Conservation (phyloP, 2,329 filamentous ascomycete species). For the Colletotrichum sp. region DNA sequence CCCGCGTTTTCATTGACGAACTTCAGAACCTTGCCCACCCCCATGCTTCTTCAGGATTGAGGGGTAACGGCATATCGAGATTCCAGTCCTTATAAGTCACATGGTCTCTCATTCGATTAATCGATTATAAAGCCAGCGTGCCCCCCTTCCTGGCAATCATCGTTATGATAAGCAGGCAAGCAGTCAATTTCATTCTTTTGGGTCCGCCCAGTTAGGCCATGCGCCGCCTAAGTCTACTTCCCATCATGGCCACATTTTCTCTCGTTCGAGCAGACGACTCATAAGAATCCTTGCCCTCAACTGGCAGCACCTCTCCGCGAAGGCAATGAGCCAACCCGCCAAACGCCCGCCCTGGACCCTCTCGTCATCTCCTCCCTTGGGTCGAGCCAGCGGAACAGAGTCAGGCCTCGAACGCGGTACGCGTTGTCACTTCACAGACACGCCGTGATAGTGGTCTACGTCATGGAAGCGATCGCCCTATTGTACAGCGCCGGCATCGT, state of each 20-base stretch:
- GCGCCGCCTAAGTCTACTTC: not conserved
- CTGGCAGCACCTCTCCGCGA: not conserved
- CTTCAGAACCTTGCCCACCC: not conserved
- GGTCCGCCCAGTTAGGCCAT: not conserved
- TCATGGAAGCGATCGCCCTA: not conserved
- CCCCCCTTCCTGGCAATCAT: no score
- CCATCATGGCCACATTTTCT: not conserved
- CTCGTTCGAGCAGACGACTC: not conserved
- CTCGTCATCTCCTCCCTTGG: not conserved
- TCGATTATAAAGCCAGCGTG: not conserved
- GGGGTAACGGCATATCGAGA: not conserved
- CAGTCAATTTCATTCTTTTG: not conserved
- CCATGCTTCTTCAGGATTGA: not conserved
- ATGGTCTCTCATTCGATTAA: not conserved
- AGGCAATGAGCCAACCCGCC: not conserved
- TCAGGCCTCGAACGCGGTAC: not conserved
- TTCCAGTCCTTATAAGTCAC: not conserved
- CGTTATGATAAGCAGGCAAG: not conserved
- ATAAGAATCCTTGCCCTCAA: not conserved
- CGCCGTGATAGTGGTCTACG: not conserved
- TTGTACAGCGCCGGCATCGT: not conserved
- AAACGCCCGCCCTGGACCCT: not conserved
- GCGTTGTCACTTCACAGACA: not conserved
- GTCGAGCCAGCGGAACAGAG: not conserved
- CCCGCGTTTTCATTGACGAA: not conserved